A percentile compares a stretch with the other conserved stretches of the same genome.
Evolutionary conservation across 129 eudicot species (phyloP).

Genomic region (Flaveria robusta): DNA sequence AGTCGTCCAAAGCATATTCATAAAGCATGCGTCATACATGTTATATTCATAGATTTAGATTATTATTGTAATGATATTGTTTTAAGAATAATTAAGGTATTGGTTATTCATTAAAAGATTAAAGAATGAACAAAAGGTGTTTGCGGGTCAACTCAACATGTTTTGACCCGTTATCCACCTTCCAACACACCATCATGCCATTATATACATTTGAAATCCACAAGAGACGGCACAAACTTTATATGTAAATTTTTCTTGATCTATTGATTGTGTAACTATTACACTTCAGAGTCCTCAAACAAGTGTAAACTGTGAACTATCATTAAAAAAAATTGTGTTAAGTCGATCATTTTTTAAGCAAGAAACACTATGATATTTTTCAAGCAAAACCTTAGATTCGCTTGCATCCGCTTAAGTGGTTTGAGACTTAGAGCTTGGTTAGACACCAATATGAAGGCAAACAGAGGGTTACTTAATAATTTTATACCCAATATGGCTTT

Average conservation of each 20-base stretch:
- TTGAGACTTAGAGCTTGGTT: background rate
- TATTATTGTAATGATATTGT: background rate
- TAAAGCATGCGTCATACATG: background rate
- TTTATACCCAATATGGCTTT: background rate
- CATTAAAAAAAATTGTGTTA: too few relatives aligned
- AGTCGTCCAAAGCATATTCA: background rate
- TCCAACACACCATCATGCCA: background rate
- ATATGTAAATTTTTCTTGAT: background rate
- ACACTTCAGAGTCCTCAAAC: background rate
- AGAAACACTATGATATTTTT: too few relatives aligned
- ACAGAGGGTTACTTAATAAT: background rate
- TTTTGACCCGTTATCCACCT: slow-evolving; percentile 1
- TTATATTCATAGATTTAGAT: background rate
- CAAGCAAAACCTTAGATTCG: too few relatives aligned
- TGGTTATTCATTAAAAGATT: background rate
- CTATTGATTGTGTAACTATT: background rate
- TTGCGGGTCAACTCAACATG: background rate
- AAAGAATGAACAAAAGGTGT: background rate
- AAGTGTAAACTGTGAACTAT: background rate
- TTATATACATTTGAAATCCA: background rate
- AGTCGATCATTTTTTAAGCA: too few relatives aligned
- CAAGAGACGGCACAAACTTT: background rate
- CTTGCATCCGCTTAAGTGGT: background rate
- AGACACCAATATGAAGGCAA: background rate
- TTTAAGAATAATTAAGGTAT: background rate